These are phyloP conservation scores for Fraxinus paxiana DNA, from an alignment of 305 asterid genomes.

Conservation along the genomic window DNA sequence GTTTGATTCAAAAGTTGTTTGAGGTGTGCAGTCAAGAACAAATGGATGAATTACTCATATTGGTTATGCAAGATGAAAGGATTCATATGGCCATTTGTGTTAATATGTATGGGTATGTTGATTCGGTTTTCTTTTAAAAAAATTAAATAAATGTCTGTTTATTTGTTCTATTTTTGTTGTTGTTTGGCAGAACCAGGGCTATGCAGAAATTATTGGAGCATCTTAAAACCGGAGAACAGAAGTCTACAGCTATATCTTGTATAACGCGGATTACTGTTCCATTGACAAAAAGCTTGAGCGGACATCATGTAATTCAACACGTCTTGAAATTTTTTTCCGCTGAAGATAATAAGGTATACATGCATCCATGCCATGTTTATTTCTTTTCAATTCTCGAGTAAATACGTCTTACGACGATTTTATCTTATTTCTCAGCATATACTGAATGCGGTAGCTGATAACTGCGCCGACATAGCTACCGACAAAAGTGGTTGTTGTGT, in stretches of 20 bases:
- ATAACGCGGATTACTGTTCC: constrained; percentile 26
- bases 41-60: constrained; percentile 24
- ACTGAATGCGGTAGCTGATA: constrained; percentile 26
- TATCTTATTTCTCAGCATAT: constrained; percentile 18
- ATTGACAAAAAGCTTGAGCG: constrained; percentile 24
- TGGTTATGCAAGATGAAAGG: constrained; percentile 2
- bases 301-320: constrained; percentile 34
- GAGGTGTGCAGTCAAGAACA: constrained; percentile 42
- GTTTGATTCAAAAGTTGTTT: constrained; percentile 39
- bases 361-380: not conserved
- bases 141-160: not conserved
- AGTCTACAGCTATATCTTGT: constrained; percentile 1
- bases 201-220: not conserved
- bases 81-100: constrained; percentile 20
- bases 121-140: too few species aligned
- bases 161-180: not conserved
- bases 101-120: constrained; percentile 28
- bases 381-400: not conserved
- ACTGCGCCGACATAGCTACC: constrained; percentile 35
- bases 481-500: constrained; percentile 40
- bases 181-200: not conserved
- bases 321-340: constrained; percentile 19
- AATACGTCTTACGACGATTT: not conserved
- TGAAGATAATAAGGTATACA: constrained; percentile 28
- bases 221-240: not conserved